Evolutionary conservation across 352 stramenopile species (phyloP), one percentile per base, ranked within the genome.

Genomic region (Sclerospora graminicola): DNA sequence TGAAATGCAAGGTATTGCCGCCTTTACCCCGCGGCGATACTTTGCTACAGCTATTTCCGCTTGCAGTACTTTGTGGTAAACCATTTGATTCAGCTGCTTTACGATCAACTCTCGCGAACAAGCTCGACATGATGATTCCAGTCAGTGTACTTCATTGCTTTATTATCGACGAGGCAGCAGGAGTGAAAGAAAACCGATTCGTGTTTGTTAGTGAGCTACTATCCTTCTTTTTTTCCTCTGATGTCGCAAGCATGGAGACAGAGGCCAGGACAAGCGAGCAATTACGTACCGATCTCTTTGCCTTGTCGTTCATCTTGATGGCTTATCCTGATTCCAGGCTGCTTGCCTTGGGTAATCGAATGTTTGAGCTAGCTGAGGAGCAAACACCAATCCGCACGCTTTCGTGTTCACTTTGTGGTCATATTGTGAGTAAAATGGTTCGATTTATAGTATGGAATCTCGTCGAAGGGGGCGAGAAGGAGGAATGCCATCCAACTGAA

Each of bases 231-330:
- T 51, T 64, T 56, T 45, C 41, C 21, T 7, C 13, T 29, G 30
- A 19, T 14, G 27, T 43, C 10, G 32, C 39, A 19, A 13, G 32
- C 7, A 42, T 9, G n/a, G 39, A 51, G 0, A 29, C 9, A 0
- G 30, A 42, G 8, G 44, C 44, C 5, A 29, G 51, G 40, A 51
- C 67, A 39, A 51, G 72, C 18, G 66, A 81, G 28, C 76, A 88
- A 33, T 28, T 89, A 10, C 82, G 65, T 5, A 82, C 73, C 0
- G 78, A 88, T 45, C 46, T 87, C 20, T 79, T 88, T 48, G 78
- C 75, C 3, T 59, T 85, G 16, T 77, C 75, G 4, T 88, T 87
- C 18, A 61, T 84, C n/a, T 44, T 69, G 13, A 42, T 51, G 28
- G 48, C 34, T 1, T 42, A 56, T 41, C 51, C 54, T 16, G 50